These are phyloP conservation scores for Ochetophila trinervis DNA, from an alignment of 306 rosid genomes.

Conservation along the genomic window DNA sequence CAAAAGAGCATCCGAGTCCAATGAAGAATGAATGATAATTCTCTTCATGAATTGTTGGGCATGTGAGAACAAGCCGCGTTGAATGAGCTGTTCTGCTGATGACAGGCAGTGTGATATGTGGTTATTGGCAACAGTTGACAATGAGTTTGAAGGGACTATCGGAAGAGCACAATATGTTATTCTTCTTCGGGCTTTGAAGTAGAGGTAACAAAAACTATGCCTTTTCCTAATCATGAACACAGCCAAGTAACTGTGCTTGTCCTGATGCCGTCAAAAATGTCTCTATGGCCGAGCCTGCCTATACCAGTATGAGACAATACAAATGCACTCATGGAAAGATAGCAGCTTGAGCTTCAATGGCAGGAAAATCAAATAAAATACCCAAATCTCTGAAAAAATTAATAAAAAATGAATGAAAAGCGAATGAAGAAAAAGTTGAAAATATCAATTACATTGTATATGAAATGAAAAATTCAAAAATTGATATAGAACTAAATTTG, in stretches of 20 bases:
- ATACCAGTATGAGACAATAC: too few species aligned
- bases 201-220: conserved; percentile 4
- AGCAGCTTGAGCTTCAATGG: too few species aligned
- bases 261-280: too few species aligned
- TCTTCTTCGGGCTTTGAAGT: conserved; percentile 26
- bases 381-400: too few species aligned
- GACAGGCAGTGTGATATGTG: conserved; percentile 34
- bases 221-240: conserved; percentile 25
- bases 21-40: conserved; percentile 24
- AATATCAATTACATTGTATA: too few species aligned
- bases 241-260: not conserved
- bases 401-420: too few species aligned
- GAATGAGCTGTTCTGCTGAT: conserved; percentile 28
- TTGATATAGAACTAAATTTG: too few species aligned
- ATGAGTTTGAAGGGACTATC: conserved; percentile 15
- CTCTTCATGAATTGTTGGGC: conserved; percentile 39
- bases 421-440: too few species aligned
- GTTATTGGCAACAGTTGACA: conserved; percentile 10
- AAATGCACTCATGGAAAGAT: too few species aligned
- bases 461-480: too few species aligned
- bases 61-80: conserved; percentile 26
- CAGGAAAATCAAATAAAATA: too few species aligned
- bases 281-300: too few species aligned
- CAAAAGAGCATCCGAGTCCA: conserved; percentile 31
- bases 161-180: conserved; percentile 29